Base-by-base conservation (phyloP, 2,329 filamentous ascomycete genomes). In the Aspergillus pseudoterreus region DNA sequence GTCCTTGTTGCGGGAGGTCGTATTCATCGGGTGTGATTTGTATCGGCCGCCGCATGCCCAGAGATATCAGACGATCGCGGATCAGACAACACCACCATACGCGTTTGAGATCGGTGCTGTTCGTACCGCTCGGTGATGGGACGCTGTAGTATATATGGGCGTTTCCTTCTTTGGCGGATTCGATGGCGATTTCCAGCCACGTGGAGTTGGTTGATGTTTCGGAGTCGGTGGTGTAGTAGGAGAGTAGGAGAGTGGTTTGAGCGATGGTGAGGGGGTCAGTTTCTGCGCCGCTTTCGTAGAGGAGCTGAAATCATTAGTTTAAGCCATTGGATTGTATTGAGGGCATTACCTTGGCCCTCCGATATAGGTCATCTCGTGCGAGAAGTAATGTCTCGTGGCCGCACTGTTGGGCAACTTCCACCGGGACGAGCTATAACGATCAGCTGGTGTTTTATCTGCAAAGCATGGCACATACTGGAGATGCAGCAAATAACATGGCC, bases 11-110 rank as follows among this genome's bases (percentile, higher is more conserved):
- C 4, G 39, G 45, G 17, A 51, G 19, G 11, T 51, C 54, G 21
- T 53, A 56, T 10, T 56, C 45, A 5, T 50, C 45, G 1, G 53
- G 50, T 1, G 45, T 49, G n/a, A 56, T 56, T 35, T 56, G 54
- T 17, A 56, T 53, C 15, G 54, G 51, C 10, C 54, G 51, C 17
- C 51, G 51, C 51, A 56, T 49, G 38, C 54, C 54, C 4, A 56
- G 45, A 4, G 54, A 53, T 43, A 56, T 47, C n/a, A 56, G 50
- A 6, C 54, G 47, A 49, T 56, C 54, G 19, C 54, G 51, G 12
- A 56, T 53, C n/a, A 53, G 44, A 43, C 54, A 55, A 32, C 50
- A 53, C 53, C 53, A 56, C 54, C 54, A 56, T 24, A 56, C 43
- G 32, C 54, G 48, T 24, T 56, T 56, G 1, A 56, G 38, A 17